These are phyloP conservation scores for Fusarium nisikadoi DNA, from an alignment of 2,329 filamentous ascomycete genomes.

Conservation along the genomic window DNA sequence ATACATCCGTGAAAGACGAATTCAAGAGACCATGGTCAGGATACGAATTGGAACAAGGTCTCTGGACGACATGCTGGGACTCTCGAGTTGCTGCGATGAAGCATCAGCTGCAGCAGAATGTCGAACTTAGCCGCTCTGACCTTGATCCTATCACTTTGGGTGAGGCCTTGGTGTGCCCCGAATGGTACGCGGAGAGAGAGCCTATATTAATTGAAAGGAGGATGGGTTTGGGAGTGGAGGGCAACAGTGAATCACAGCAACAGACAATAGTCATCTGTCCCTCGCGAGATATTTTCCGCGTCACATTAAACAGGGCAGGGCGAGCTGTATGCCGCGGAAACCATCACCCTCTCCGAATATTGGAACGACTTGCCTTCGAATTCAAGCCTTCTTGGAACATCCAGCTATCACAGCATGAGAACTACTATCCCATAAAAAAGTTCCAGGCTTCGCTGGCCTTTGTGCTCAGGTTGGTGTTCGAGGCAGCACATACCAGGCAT, in stretches of 20 bases:
- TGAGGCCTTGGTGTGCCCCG: no score
- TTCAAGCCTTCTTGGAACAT: background rate
- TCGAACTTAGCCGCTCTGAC: no score
- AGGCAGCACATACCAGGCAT: background rate
- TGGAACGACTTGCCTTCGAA: background rate
- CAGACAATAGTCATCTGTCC: background rate
- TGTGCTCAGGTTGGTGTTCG: background rate
- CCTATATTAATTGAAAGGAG: no score
- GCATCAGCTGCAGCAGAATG: background rate
- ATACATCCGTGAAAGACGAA: no score
- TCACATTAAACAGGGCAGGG: background rate
- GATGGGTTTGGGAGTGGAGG: no score
- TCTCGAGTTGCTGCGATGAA: background rate
- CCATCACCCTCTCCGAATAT: rapidly evolving
- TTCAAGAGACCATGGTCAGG: background rate
- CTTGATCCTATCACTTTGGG: no score
- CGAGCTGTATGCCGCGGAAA: rapidly evolving
- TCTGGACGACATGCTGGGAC: background rate
- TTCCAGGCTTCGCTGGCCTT: background rate
- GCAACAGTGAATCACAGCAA: background rate
- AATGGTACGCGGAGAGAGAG: no score
- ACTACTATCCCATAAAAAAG: background rate
- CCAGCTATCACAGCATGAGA: background rate
- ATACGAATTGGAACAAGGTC: background rate
- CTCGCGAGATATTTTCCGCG: background rate